Evolutionary conservation across 257 asterid genomes (phyloP), one percentile per base, ranked within the genome.

Genomic region (Nicotiana tomentosiformis): DNA sequence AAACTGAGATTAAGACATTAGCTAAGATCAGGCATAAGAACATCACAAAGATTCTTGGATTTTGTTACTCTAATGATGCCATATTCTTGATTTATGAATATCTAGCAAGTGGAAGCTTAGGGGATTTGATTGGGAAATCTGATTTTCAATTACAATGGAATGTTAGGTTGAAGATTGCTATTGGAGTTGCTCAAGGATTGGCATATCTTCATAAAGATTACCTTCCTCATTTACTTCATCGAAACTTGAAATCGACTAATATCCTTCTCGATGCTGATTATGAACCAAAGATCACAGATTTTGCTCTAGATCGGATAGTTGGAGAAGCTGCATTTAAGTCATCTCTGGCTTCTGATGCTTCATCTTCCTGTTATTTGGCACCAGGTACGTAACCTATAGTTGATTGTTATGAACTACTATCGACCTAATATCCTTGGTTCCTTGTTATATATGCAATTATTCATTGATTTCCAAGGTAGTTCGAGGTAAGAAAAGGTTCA

Each of bases 21-120:
- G 98, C 98, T 23, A 94, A 93, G 91, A 91, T 92, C 76, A 86
- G 97, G 74, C 98, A 95, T 84, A 93, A 88, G 81, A 95, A 95
- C 78, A 80, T 95, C 3, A 89, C 86, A 51, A 95, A 91, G 56
- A 92, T 95, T 61, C 87, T 95, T 17, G 97, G 97, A n/a, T 93
- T 93, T 83, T 93, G 97, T 86, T 86, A 88, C 39, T 90, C 90
- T 26, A 90, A 87, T 83, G 92, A 92, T 66, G 87, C 90, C 37
- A 86, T 95, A 60, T 84, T 93, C 78, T 81, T 93, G 92, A 93
- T 92, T 32, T 93, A 92, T 80, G 98, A 95, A 87, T 90, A 89
- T 86, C 80, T 93, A 23, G 91, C 88, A 29, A 89, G 86, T 67
- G 97, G 98, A 32, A 95, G 97, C 82, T 91, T 95, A 12, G 94